A percentile compares a stretch with the other conserved stretches of the same genome.
phyloP scores from a whole-genome alignment of 78 protist species.

The Dictyostelium citrinum region DNA sequence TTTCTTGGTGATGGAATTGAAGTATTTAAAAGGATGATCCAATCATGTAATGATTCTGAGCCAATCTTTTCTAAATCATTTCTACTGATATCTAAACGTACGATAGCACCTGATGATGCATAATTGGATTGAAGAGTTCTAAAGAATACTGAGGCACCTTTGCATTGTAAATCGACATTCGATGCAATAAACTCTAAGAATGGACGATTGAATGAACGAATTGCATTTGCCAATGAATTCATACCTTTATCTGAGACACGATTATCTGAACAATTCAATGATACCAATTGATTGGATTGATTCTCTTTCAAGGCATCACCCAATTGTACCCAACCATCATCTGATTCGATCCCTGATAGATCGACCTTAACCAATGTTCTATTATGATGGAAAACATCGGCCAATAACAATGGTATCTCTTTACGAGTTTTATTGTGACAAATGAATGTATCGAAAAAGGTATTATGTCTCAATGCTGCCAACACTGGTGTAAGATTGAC shows the following conservation, averaged over 20 bases:
- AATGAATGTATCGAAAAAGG: slow-evolving; percentile 61
- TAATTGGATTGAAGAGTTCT: slow-evolving; percentile 49
- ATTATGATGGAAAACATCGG: slow-evolving; percentile 66
- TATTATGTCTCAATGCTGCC: slow-evolving; percentile 61
- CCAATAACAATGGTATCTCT: slow-evolving; percentile 46
- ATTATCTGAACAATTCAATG: slow-evolving; percentile 31
- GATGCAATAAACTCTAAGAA: slow-evolving; percentile 8
- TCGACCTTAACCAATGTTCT: background rate
- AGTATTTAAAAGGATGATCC: background rate
- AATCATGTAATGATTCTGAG: slow-evolving; percentile 49
- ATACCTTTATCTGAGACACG: slow-evolving; percentile 39
- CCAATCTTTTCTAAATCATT: slow-evolving; percentile 39
- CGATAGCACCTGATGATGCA: slow-evolving; percentile 10
- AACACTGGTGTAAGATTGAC: slow-evolving; percentile 34
- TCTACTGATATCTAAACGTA: slow-evolving; percentile 1
- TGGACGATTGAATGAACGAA: slow-evolving; percentile 7
- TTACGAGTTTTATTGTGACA: slow-evolving; percentile 65
- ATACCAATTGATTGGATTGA: background rate
- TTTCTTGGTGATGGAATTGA: slow-evolving; percentile 38
- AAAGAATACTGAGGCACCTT: slow-evolving; percentile 51
- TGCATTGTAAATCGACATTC: slow-evolving; percentile 12
- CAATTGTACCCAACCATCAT: slow-evolving; percentile 55
- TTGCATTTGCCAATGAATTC: slow-evolving; percentile 22
- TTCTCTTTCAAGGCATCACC: slow-evolving; percentile 50
- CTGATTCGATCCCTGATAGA: slow-evolving; percentile 13